Evolutionary conservation across 495 filamentous ascomycete species (phyloP).

Genomic region (Astrothelium subdiscretum): DNA sequence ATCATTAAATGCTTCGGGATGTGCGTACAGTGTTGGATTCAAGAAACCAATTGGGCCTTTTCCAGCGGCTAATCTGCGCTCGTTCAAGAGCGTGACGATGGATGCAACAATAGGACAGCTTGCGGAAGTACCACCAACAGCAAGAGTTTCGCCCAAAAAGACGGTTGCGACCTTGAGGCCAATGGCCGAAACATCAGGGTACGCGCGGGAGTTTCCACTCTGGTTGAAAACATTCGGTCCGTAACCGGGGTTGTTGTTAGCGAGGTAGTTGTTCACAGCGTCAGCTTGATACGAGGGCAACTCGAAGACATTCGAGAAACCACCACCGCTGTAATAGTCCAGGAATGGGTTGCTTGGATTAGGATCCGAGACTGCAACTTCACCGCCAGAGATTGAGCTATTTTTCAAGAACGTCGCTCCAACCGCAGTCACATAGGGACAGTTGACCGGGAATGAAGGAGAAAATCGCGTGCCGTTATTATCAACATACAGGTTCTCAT

Average conservation of each 20-base stretch:
- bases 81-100: conserved; percentile 53
- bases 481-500: conserved; percentile 8
- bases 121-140: conserved; percentile 7
- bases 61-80: conserved; percentile 43
- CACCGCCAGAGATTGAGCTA: conserved; percentile 8
- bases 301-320: conserved; percentile 56
- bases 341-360: conserved; percentile 26
- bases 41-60: conserved; percentile 49
- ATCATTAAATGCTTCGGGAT: conserved; percentile 51
- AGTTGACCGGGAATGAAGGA: conserved; percentile 40
- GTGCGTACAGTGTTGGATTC: conserved; percentile 49
- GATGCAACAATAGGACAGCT: conserved; percentile 21
- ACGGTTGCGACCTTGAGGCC: conserved; percentile 12
- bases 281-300: conserved; percentile 44
- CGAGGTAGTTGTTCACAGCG: conserved; percentile 41
- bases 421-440: conserved; percentile 41
- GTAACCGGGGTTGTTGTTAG: conserved; percentile 35
- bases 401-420: conserved; percentile 26
- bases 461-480: conserved; percentile 28
- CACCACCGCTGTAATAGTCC: conserved; percentile 35
- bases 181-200: conserved; percentile 51
- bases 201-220: conserved; percentile 48
- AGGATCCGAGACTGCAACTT: conserved; percentile 22
- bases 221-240: conserved; percentile 41
- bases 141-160: background rate